phyloP scores from a whole-genome alignment of 108 stramenopile genomes.

The Nitzschia sp. region DNA sequence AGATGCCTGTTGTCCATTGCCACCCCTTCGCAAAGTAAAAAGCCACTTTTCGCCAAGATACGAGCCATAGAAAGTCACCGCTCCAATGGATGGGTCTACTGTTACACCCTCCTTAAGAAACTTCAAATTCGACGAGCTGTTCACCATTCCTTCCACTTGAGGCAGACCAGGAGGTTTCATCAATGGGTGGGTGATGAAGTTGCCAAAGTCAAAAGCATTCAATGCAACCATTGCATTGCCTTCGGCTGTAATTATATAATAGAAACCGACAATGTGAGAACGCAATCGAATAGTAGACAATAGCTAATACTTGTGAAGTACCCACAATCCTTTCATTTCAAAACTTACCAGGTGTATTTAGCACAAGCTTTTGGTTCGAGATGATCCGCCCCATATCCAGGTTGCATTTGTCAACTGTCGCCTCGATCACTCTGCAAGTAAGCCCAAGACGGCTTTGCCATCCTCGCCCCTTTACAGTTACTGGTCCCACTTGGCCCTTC shows the following conservation, averaged over 20 bases:
- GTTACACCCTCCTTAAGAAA: conserved; percentile 42
- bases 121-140: conserved; percentile 7
- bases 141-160: neutral
- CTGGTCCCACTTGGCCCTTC: conserved; percentile 45
- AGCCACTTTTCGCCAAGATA: conserved; percentile 34
- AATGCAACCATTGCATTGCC: conserved; percentile 57
- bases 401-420: conserved; percentile 48
- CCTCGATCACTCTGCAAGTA: conserved; percentile 60
- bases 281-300: no score
- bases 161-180: conserved; percentile 39
- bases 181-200: conserved; percentile 62
- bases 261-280: neutral
- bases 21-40: conserved; percentile 27
- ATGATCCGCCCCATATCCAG: conserved; percentile 46
- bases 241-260: conserved; percentile 23
- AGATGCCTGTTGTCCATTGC: conserved; percentile 5
- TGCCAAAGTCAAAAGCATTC: conserved; percentile 52
- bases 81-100: conserved; percentile 24
- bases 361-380: conserved; percentile 40
- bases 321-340: neutral
- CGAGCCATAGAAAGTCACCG: conserved; percentile 24
- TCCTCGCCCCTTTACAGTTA: conserved; percentile 53
- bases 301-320: no score
- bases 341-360: conserved; percentile 41
- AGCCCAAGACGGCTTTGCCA: conserved; percentile 50